Conservation (phyloP, 2,329 filamentous ascomycete species). For the Fusarium phyllophilum region DNA sequence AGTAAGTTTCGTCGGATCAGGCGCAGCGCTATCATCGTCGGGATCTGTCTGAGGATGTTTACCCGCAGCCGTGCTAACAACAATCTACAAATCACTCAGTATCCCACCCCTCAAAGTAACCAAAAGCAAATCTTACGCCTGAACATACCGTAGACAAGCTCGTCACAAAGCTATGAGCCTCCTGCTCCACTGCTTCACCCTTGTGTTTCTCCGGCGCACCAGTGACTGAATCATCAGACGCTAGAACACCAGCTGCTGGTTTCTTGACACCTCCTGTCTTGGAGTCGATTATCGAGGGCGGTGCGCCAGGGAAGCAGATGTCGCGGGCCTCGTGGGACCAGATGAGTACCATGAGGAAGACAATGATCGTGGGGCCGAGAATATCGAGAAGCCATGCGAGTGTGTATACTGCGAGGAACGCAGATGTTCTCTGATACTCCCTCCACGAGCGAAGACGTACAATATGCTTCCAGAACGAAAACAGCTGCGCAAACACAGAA, state of each 20-base stretch:
- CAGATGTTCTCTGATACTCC: conserved; percentile 73
- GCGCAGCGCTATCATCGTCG: conserved; percentile 62
- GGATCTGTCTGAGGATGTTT: conserved; percentile 77
- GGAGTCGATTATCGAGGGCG: conserved; percentile 75
- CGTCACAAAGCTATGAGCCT: conserved; percentile 83
- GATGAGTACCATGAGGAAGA: conserved; percentile 72
- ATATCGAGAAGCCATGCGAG: conserved; percentile 78
- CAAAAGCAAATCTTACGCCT: conserved; percentile 40
- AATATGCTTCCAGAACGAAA: conserved; percentile 77
- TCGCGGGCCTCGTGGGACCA: conserved; percentile 70
- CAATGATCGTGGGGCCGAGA: conserved; percentile 69
- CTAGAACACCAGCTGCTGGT: conserved; percentile 78
- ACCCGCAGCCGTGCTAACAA: conserved; percentile 78
- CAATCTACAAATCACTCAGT: conserved; percentile 58
- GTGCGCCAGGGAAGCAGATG: conserved; percentile 79
- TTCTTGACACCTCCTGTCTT: conserved; percentile 80
- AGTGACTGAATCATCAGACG: conserved; percentile 79
- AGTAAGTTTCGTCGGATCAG: conserved; percentile 58
- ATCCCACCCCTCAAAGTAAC: neutral
- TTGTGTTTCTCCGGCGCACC: conserved; percentile 85
- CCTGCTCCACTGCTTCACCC: conserved; percentile 84
- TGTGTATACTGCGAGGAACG: conserved; percentile 67
- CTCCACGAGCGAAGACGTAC: conserved; percentile 82
- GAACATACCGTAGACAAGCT: conserved; percentile 62
- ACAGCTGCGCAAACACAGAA: conserved; percentile 75